These are phyloP conservation scores for Metarhizium robertsii DNA, from an alignment of 2,329 filamentous ascomycete species.

Conservation along the genomic window DNA sequence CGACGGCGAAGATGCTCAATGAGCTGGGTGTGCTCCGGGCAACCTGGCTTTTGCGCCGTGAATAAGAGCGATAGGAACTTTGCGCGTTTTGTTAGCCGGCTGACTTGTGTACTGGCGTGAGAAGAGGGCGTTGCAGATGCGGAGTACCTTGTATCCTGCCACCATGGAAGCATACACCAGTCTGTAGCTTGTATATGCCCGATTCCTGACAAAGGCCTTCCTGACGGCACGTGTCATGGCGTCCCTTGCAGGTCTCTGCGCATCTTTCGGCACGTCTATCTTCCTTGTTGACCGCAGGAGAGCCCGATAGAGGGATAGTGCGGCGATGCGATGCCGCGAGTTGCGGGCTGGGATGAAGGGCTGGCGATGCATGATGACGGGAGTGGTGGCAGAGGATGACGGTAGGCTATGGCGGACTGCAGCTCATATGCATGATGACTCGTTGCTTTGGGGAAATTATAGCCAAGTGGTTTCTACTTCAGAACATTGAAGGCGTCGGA, in stretches of 20 bases:
- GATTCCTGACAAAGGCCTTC: slow-evolving; percentile 53
- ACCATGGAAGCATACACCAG: slow-evolving; percentile 53
- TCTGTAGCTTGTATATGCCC: slow-evolving; percentile 45
- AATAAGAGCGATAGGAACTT: slow-evolving; percentile 31
- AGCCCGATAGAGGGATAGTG: slow-evolving; percentile 63
- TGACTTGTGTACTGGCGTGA: not conserved
- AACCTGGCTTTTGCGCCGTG: slow-evolving; percentile 26
- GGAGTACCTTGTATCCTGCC: slow-evolving; percentile 55
- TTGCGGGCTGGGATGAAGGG: slow-evolving; percentile 37
- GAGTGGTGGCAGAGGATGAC: not conserved
- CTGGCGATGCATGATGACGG: slow-evolving; percentile 17
- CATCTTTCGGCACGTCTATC: slow-evolving; percentile 41
- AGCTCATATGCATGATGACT: not conserved
- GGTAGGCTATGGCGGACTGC: not conserved
- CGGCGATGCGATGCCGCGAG: slow-evolving; percentile 45
- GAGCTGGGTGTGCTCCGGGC: slow-evolving; percentile 31
- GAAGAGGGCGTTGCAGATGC: not conserved
- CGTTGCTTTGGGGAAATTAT: not conserved
- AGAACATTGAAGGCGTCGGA: too few relatives aligned
- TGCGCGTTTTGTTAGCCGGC: not conserved
- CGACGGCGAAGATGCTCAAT: slow-evolving; percentile 28
- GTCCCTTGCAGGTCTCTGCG: slow-evolving; percentile 12
- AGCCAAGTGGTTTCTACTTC: not conserved
- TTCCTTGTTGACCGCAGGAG: slow-evolving; percentile 50
- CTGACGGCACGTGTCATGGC: slow-evolving; percentile 40